These are phyloP conservation scores for Fusarium avenaceum DNA, from an alignment of 2,329 filamentous ascomycete genomes.

Conservation along the genomic window DNA sequence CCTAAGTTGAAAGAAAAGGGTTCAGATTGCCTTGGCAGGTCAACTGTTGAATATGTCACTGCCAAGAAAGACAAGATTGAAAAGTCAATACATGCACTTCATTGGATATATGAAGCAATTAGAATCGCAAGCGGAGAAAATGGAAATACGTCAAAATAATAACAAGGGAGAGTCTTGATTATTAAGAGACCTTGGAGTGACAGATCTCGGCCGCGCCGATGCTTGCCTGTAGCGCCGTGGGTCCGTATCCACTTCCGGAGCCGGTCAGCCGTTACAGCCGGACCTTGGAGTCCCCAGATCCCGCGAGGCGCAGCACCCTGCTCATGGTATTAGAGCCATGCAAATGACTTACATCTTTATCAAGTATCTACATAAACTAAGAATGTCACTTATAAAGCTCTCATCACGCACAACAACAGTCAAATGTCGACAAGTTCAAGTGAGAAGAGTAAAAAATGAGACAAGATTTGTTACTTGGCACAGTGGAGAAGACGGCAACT, in stretches of 20 bases:
- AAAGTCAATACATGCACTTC: not conserved
- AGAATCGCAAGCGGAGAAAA: too few species aligned
- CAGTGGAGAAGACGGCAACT: constrained; percentile 38
- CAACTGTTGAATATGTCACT: not conserved
- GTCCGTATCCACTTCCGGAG: constrained; percentile 8
- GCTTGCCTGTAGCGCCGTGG: not conserved
- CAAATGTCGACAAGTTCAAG: rapidly evolving
- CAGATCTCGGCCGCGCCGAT: constrained; percentile 16
- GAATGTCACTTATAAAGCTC: not conserved
- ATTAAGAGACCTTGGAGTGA: not conserved
- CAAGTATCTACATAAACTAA: not conserved
- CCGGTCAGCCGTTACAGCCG: constrained; percentile 27
- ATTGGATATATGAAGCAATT: constrained; percentile 7
- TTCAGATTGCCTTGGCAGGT: too few species aligned
- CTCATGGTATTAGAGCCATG: not conserved
- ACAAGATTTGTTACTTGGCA: constrained; percentile 17
- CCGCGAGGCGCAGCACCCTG: constrained; percentile 30
- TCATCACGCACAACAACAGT: rapidly evolving
- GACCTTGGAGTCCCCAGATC: constrained; percentile 24
- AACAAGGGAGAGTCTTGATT: too few species aligned
- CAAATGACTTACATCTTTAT: not conserved
- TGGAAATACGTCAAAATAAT: not conserved
- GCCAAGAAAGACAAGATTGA: not conserved
- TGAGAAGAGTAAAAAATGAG: not conserved
- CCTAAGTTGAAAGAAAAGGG: too few species aligned